Evolutionary conservation across 2,329 filamentous ascomycete species (phyloP).

Genomic region (Leptodontidium sp.): DNA sequence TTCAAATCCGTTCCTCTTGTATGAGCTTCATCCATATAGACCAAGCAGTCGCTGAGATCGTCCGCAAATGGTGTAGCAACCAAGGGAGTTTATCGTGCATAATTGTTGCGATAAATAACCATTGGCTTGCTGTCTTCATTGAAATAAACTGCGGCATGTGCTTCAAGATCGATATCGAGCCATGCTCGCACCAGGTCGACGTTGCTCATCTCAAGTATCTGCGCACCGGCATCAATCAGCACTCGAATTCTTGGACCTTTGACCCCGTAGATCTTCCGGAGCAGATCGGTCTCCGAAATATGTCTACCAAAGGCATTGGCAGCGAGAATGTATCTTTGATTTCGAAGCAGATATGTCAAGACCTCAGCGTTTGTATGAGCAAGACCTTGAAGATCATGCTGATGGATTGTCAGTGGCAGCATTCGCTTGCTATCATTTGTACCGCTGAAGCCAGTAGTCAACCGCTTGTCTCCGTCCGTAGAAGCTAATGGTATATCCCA

Average conservation of each 20-base stretch:
- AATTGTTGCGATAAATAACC: slow-evolving; percentile 34
- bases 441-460: slow-evolving; percentile 75
- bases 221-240: slow-evolving; percentile 70
- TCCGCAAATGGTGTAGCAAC: slow-evolving; percentile 38
- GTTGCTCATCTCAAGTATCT: slow-evolving; percentile 68
- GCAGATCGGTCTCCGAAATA: slow-evolving; percentile 55
- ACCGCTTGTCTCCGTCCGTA: slow-evolving; percentile 50
- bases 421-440: slow-evolving; percentile 71
- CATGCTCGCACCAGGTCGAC: slow-evolving; percentile 33
- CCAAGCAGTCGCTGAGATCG: slow-evolving; percentile 35
- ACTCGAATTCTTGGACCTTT: slow-evolving; percentile 54
- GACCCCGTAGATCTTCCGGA: slow-evolving; percentile 49
- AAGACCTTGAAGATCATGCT: slow-evolving; percentile 65
- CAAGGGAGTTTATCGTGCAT: slow-evolving; percentile 32
- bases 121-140: slow-evolving; percentile 29
- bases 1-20: slow-evolving; percentile 42
- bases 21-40: slow-evolving; percentile 44
- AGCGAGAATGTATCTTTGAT: slow-evolving; percentile 55
- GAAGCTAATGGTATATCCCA: slow-evolving; percentile 69
- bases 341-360: slow-evolving; percentile 65
- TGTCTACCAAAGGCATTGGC: slow-evolving; percentile 53
- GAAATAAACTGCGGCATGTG: slow-evolving; percentile 36
- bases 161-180: slow-evolving; percentile 33
- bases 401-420: slow-evolving; percentile 67
- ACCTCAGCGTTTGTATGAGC: slow-evolving; percentile 71